These are phyloP conservation scores for Cicer yamashitae DNA, from an alignment of 306 rosid genomes.

Conservation along the genomic window DNA sequence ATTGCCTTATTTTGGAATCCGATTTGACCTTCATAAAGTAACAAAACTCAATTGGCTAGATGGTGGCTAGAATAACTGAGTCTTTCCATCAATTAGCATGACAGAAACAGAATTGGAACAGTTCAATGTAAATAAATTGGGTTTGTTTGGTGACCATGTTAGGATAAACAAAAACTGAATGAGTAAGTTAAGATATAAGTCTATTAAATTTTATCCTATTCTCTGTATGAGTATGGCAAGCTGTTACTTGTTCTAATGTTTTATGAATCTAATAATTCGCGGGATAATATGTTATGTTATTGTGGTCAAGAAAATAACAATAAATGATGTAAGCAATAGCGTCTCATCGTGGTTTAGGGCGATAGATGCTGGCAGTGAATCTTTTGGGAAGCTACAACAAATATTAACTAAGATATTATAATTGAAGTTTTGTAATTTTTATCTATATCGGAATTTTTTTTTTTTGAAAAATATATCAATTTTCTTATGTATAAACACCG, in stretches of 20 bases:
- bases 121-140: background rate
- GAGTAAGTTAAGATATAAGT: background rate
- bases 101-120: background rate
- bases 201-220: slow-evolving; percentile 3
- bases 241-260: background rate
- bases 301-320: background rate
- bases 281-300: background rate
- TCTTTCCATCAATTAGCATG: background rate
- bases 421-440: no score
- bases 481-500: no score
- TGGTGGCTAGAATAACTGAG: slow-evolving; percentile 4
- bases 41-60: background rate
- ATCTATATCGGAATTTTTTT: rapidly evolving
- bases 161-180: background rate
- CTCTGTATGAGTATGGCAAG: background rate
- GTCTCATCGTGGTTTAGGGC: no score
- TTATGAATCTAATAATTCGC: background rate
- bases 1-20: background rate
- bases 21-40: background rate
- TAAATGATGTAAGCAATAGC: no score
- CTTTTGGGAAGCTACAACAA: rapidly evolving
- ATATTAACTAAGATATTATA: no score
- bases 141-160: background rate
- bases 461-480: no score
- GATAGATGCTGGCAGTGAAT: background rate